These are phyloP conservation scores for Ricinus communis DNA, from an alignment of 345 rosid species.

Conservation along the genomic window DNA sequence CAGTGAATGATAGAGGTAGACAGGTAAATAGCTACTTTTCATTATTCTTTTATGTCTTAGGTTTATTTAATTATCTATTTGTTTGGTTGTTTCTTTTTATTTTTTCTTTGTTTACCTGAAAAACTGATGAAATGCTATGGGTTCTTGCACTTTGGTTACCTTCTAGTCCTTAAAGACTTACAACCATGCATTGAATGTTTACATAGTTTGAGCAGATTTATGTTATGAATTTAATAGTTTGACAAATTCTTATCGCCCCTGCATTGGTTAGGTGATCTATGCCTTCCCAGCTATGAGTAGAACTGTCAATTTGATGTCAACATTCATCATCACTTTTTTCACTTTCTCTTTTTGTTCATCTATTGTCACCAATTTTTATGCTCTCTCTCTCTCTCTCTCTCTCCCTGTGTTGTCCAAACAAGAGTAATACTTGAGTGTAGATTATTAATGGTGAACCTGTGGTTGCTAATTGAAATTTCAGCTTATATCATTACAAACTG, in stretches of 20 bases:
- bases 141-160: not conserved
- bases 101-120: not conserved
- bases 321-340: not conserved
- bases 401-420: not conserved
- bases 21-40: not conserved
- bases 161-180: not conserved
- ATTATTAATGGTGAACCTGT: too few relatives aligned
- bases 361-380: not conserved
- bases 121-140: not conserved
- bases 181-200: not conserved
- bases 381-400: not conserved
- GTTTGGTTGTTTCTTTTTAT: too few relatives aligned
- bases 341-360: not conserved
- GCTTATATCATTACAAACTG: too few relatives aligned
- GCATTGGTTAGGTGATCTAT: not conserved
- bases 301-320: not conserved
- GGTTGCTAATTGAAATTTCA: too few relatives aligned
- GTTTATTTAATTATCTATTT: not conserved
- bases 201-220: not conserved
- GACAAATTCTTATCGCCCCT: not conserved
- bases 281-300: not conserved
- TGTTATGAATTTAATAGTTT: not conserved
- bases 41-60: not conserved
- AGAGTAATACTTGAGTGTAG: not conserved
- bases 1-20: constrained; percentile 25